Evolutionary conservation across 176 grass and related monocot genomes (phyloP), one percentile per base, ranked within the genome.

Genomic region (Bonia amplexicaulis): DNA sequence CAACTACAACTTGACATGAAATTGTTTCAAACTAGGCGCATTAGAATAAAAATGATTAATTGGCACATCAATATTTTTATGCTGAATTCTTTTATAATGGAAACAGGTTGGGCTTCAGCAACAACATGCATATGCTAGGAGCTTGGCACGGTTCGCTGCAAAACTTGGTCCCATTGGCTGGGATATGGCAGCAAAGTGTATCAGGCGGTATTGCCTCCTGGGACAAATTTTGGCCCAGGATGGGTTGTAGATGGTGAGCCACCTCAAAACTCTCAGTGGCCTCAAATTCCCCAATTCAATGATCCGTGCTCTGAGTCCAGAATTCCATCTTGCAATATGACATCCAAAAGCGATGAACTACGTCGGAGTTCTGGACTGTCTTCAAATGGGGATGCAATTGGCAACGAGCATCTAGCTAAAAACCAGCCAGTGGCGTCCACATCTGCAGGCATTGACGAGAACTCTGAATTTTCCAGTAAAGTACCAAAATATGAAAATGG

Each of bases 201-300:
- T 92, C 57, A 85, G 76, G 59, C 57, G 67, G 83, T 84, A 55
- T 76, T 95, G 48, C 88, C 90, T 68, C 71, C 85, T 54, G 89
- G 89, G 15, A 85, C 86, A 88, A 90, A 81, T 60, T 95, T 91
- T 82, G 92, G 92, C 49, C 89, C 80, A 64, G 89, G 92, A 82
- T 94, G 92, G 92, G 89, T 85, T 58, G 66, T 80, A 48, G 92
- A 94, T 87, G 87, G 87, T 58, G 84, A 91, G 45, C 84, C 89
- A 71, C 78, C 81, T 82, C 77, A 88, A 85, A 94, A 71, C 84
- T 52, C 80, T 16, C 83, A 79, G 59, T 59, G 37, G 42, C 42
- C 75, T 73, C 80, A 15, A 80, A 31, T 65, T 77, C 29, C 59
- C 3, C 22, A 41, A 53, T 55, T 45, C 9, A 33, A 33, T 7